Conservation (phyloP, 163 green algal genomes). For the Coccomyxa subellipsoidea region DNA sequence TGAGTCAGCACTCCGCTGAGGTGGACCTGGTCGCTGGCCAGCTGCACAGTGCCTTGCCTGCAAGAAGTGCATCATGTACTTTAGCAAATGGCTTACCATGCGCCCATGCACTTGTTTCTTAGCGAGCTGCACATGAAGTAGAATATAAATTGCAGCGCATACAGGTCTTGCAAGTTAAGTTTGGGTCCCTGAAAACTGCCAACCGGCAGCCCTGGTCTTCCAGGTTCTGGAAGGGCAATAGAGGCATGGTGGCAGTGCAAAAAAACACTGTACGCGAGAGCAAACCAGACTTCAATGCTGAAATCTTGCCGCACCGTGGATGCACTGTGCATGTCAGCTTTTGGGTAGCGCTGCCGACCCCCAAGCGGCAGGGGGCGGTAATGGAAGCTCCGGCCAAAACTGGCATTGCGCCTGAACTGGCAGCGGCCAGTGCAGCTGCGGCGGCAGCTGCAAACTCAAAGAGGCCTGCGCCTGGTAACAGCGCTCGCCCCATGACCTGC, state of each 20-base stretch:
- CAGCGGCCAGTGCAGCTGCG: neutral
- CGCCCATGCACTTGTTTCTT: too few relatives aligned
- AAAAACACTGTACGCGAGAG: too few relatives aligned
- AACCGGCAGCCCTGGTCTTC: too few relatives aligned
- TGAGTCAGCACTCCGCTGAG: neutral
- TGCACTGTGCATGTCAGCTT: slow-evolving; percentile 6
- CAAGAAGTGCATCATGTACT: neutral
- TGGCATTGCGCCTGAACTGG: slow-evolving; percentile 4
- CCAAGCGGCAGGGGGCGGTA: slow-evolving; percentile 42
- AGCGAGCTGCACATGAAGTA: too few relatives aligned
- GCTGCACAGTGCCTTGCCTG: neutral
- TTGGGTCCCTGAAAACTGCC: too few relatives aligned
- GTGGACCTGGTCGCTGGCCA: neutral
- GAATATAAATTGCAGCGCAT: too few relatives aligned
- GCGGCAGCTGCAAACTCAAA: slow-evolving; percentile 19
- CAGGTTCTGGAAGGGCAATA: too few relatives aligned
- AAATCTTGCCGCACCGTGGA: neutral
- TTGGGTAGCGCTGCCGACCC: neutral
- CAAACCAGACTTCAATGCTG: too few relatives aligned
- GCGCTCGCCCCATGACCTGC: slow-evolving; percentile 2
- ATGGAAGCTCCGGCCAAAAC: slow-evolving; percentile 28
- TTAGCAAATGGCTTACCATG: neutral
- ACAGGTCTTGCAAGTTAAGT: too few relatives aligned
- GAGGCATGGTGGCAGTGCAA: too few relatives aligned
- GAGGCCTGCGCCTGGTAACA: slow-evolving; percentile 24